Evolutionary conservation across 352 stramenopile species (phyloP).

Genomic region (Globisporangium splendens): DNA sequence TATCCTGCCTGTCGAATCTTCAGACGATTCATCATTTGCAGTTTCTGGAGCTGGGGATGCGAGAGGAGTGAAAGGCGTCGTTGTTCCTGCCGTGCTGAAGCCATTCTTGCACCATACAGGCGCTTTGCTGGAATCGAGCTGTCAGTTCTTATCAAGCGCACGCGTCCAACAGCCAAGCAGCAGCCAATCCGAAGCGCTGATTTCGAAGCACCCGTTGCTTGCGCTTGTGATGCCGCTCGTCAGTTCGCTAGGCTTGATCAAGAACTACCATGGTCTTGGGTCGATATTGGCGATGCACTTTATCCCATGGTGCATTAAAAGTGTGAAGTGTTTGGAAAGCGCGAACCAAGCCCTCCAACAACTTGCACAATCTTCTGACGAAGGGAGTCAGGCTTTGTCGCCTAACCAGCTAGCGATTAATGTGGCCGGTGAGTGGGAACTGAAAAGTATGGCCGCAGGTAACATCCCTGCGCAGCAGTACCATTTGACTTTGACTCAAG

Average conservation of each 20-base stretch:
- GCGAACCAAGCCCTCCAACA: constrained; percentile 49
- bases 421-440: constrained; percentile 80
- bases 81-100: constrained; percentile 67
- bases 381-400: constrained; percentile 21
- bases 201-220: constrained; percentile 47
- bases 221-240: constrained; percentile 64
- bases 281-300: constrained; percentile 73
- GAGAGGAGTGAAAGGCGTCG: constrained; percentile 31
- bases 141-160: constrained; percentile 34
- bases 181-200: constrained; percentile 26
- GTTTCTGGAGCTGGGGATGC: constrained; percentile 20
- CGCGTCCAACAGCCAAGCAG: background rate
- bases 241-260: constrained; percentile 59
- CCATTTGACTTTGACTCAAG: constrained; percentile 72
- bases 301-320: constrained; percentile 72
- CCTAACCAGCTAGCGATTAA: constrained; percentile 47
- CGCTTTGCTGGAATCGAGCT: constrained; percentile 52
- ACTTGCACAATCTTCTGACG: constrained; percentile 13
- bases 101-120: constrained; percentile 72
- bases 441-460: constrained; percentile 84
- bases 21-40: constrained; percentile 26
- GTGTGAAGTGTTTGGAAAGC: constrained; percentile 63
- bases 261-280: constrained; percentile 63
- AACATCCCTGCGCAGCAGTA: constrained; percentile 88
- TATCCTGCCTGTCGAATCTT: constrained; percentile 64